Evolutionary conservation across 331 rosid genomes (phyloP).

Genomic region (Acacia concinna): DNA sequence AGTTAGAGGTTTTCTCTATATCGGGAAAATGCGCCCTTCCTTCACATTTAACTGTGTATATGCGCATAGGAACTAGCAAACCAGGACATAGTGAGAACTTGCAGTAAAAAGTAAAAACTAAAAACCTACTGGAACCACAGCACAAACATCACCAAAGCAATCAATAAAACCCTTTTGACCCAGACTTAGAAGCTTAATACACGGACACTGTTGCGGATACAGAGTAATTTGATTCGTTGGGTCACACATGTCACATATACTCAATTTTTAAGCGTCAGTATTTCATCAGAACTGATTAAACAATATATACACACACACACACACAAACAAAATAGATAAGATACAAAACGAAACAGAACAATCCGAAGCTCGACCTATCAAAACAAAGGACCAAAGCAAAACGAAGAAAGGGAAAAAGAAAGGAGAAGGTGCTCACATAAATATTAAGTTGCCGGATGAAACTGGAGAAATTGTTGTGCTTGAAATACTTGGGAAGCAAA

Average conservation of each 20-base stretch:
- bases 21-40: neutral
- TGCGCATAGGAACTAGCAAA: neutral
- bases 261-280: neutral
- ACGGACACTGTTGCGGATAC: neutral
- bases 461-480: conserved; percentile 25
- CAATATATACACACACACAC: neutral
- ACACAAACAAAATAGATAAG: neutral
- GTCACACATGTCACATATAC: neutral
- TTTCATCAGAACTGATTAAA: neutral
- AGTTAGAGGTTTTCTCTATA: neutral
- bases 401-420: neutral
- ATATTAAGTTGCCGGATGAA: conserved; percentile 23
- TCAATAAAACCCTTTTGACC: neutral
- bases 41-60: neutral
- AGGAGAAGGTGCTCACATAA: conserved; percentile 9
- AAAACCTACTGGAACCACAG: neutral
- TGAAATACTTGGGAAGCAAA: conserved; percentile 34
- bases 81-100: neutral
- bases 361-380: neutral
- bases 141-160: neutral
- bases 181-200: neutral
- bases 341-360: neutral
- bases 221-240: neutral
- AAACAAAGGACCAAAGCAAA: neutral
- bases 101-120: neutral